phyloP scores from a whole-genome alignment of 768 basidiomycete genomes.

The Clitopilus hobsonii region DNA sequence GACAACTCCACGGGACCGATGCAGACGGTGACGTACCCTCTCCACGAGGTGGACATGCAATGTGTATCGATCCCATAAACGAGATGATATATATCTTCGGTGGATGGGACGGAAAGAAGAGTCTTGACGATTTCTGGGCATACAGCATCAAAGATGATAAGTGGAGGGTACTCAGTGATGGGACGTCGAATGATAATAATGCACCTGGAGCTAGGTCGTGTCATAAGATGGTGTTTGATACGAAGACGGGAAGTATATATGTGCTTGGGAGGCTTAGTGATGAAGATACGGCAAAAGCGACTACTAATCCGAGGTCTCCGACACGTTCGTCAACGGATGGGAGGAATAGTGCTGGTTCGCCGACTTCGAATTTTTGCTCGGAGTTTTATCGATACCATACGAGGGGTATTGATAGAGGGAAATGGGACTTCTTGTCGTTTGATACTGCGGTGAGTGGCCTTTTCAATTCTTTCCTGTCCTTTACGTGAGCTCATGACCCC shows the following conservation, averaged over 20 bases:
- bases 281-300: slow-evolving; percentile 33
- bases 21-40: slow-evolving; percentile 62
- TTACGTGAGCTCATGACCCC: not conserved
- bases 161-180: slow-evolving; percentile 58
- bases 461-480: not conserved
- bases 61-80: slow-evolving; percentile 68
- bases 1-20: slow-evolving; percentile 52
- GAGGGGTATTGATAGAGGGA: slow-evolving; percentile 51
- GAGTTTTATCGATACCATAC: slow-evolving; percentile 80
- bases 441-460: slow-evolving; percentile 60
- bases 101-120: slow-evolving; percentile 72
- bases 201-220: slow-evolving; percentile 72
- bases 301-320: slow-evolving; percentile 14
- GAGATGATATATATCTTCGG: slow-evolving; percentile 72
- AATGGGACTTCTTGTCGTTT: slow-evolving; percentile 67
- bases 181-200: slow-evolving; percentile 50
- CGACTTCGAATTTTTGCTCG: slow-evolving; percentile 38
- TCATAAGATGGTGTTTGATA: slow-evolving; percentile 80
- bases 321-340: slow-evolving; percentile 6
- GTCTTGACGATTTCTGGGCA: slow-evolving; percentile 76
- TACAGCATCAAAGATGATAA: slow-evolving; percentile 55
- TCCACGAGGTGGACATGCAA: slow-evolving; percentile 73
- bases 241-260: slow-evolving; percentile 66
- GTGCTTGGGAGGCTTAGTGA: slow-evolving; percentile 67
- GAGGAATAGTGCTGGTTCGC: slow-evolving; percentile 7